Conservation (phyloP, 2,329 filamentous ascomycete species). For the Aspergillus novofumigatus region DNA sequence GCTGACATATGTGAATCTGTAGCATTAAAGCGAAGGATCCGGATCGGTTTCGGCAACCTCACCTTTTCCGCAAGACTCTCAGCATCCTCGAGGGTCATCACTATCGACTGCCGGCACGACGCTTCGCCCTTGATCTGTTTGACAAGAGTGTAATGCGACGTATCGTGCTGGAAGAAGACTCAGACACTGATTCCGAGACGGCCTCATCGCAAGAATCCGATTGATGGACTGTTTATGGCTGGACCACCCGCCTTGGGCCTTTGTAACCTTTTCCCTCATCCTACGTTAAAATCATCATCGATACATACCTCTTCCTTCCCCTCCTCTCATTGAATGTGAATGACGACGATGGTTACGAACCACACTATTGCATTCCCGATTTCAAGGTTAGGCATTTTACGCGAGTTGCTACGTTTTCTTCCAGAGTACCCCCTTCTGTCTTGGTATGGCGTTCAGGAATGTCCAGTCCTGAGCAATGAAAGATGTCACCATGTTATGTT, state of each 20-base stretch:
- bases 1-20: constrained; percentile 31
- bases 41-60: constrained; percentile 68
- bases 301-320: not conserved
- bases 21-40: constrained; percentile 72
- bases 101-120: constrained; percentile 78
- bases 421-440: not conserved
- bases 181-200: constrained; percentile 32
- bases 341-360: not conserved
- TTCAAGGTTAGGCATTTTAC: constrained; percentile 2
- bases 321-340: not conserved
- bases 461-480: constrained; percentile 14
- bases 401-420: not conserved
- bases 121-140: constrained; percentile 90
- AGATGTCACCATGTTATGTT: constrained; percentile 11
- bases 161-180: constrained; percentile 75
- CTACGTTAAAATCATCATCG: not conserved
- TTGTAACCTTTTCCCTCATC: not conserved
- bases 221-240: constrained; percentile 2
- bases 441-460: constrained; percentile 11
- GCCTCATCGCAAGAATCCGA: constrained; percentile 25
- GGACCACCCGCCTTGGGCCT: not conserved
- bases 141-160: constrained; percentile 82
- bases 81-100: constrained; percentile 82
- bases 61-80: constrained; percentile 81
- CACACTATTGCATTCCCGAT: not conserved